Percentiles rank a stretch among this genome's conserved stretches.
Conservation (phyloP, 768 basidiomycete genomes). For the Naganishia vaughanmartiniae region DNA sequence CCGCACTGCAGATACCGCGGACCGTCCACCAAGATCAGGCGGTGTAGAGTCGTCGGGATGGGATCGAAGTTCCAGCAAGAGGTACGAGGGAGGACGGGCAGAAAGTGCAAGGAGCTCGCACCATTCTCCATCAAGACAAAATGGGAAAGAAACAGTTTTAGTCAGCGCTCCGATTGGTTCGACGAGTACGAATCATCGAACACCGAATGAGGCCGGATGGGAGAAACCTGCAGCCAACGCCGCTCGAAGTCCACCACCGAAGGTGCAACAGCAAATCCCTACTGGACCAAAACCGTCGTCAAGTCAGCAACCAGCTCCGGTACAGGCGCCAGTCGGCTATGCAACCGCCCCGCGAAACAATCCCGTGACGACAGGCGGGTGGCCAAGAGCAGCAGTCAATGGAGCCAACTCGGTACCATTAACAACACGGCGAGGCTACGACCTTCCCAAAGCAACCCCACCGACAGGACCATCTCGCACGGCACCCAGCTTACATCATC, state of each 20-base stretch:
- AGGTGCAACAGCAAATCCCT: slow-evolving; percentile 22
- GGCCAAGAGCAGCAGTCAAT: background rate
- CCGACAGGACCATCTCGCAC: background rate
- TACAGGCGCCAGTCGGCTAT: background rate
- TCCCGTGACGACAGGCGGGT: background rate
- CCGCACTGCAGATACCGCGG: background rate
- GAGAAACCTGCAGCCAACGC: background rate
- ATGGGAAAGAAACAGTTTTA: background rate
- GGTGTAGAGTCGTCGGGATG: background rate
- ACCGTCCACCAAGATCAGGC: background rate
- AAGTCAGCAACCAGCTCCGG: background rate
- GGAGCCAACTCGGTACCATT: background rate
- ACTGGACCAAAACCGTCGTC: slow-evolving; percentile 33
- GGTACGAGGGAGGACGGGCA: slow-evolving; percentile 1
- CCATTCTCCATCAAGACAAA: background rate
- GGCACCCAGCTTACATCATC: background rate
- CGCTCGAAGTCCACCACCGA: background rate
- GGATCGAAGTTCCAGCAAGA: background rate
- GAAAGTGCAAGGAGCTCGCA: background rate
- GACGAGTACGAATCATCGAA: background rate
- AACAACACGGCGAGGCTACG: slow-evolving; percentile 14
- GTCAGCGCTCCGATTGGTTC: background rate
- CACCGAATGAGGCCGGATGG: background rate
- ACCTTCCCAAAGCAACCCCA: background rate
- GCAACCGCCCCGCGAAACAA: background rate